Percentiles rank a stretch among this genome's conserved stretches.
Conservation (phyloP, 768 basidiomycete genomes). For the Boletus insuetus region DNA sequence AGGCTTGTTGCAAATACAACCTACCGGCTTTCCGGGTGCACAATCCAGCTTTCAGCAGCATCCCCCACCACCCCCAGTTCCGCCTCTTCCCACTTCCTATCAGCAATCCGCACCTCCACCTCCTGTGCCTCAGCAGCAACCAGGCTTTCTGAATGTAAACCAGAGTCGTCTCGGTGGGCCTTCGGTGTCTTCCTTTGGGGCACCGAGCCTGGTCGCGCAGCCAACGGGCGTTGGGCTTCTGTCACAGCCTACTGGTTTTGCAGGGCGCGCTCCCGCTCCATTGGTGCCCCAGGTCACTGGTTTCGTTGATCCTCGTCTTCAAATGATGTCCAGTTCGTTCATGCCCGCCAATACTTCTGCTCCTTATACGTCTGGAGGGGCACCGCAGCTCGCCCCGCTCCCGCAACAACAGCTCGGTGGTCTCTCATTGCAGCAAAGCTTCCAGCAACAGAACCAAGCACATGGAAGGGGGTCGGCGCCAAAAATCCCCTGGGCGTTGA, state of each 20-base stretch:
- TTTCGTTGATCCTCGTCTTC: slow-evolving; percentile 76
- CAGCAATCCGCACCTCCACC: slow-evolving; percentile 45
- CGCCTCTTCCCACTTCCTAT: slow-evolving; percentile 60
- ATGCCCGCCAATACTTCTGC: slow-evolving; percentile 73
- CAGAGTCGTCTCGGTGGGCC: slow-evolving; percentile 43
- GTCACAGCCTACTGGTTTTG: slow-evolving; percentile 45
- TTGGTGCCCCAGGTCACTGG: slow-evolving; percentile 78
- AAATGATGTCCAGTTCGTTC: slow-evolving; percentile 89
- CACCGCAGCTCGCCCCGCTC: slow-evolving; percentile 58
- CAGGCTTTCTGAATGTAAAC: slow-evolving; percentile 56
- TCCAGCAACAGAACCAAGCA: slow-evolving; percentile 83
- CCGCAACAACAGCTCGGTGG: slow-evolving; percentile 54
- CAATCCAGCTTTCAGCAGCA: slow-evolving; percentile 34
- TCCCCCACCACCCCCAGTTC: slow-evolving; percentile 55
- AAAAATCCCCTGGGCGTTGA: slow-evolving; percentile 82
- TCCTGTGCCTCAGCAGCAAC: slow-evolving; percentile 36
- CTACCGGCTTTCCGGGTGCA: slow-evolving; percentile 44
- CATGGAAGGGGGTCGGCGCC: slow-evolving; percentile 63
- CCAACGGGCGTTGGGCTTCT: slow-evolving; percentile 27
- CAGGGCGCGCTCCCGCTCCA: slow-evolving; percentile 39
- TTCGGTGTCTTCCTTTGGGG: slow-evolving; percentile 8
- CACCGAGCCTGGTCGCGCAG: slow-evolving; percentile 14
- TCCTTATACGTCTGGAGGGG: slow-evolving; percentile 56
- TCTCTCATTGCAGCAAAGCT: slow-evolving; percentile 72
- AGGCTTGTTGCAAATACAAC: slow-evolving; percentile 48